Base-by-base conservation (phyloP, 2,329 filamentous ascomycete genomes). In the Periconia sp. region DNA sequence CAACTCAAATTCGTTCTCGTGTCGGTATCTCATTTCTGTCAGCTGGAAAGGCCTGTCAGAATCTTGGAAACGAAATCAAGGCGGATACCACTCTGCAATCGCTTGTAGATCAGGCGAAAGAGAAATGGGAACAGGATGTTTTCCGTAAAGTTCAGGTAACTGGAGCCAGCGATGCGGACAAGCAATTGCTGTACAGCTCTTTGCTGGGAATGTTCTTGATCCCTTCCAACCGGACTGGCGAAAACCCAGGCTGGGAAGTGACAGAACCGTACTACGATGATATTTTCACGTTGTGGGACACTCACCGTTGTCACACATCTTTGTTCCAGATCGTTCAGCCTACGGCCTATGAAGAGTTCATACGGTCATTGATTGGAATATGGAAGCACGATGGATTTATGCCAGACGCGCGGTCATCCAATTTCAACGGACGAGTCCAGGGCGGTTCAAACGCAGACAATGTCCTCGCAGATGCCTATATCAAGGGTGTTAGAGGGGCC, bases 11-110 rank as follows among this genome's bases (percentile, higher is more conserved):
- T 1, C 77, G 73, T 1, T 87, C 85, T 1, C 77, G 83, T 2
- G 84, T 89, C 0, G 87, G 87, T 1, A 82, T 89, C 11, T 89
- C 85, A 0, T 89, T 87, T 72, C 82, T 89, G n/a, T 89, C 85
- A 0, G 66, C 78, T 0, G 72, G 77, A 6, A 80, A 85, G 57
- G 87, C 86, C 6, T 89, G 87, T 65, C 50, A 66, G 10, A 85
- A 82, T 55, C 77, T 86, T 18, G 72, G 87, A 41, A 59, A 64
- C 1, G 83, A 89, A 60, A 84, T 89, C 14, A 78, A 82, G 0
- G 57, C 67, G 0, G 74, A 69, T 1, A 81, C 77, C 0, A 63
- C 66, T 0, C 70, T 84, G 2, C 60, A 73, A 1, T 68, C 74
- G 0, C 70, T 87, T 1, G 79, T 79, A 14, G 62, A 74, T 8